Conservation (phyloP, 805 yeast species). For the Helenozyma baotianmanensis region DNA sequence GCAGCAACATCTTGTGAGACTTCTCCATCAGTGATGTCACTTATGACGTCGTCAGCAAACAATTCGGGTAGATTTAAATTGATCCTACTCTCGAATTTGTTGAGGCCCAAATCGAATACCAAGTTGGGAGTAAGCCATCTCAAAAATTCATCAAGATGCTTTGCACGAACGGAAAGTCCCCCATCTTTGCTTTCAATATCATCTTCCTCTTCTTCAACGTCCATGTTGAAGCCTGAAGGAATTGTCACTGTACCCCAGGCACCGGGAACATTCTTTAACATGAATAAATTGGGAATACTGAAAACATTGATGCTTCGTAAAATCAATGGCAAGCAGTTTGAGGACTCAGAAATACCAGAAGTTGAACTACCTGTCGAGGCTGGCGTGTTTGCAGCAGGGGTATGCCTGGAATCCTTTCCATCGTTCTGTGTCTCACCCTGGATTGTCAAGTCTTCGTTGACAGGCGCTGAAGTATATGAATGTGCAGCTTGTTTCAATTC, state of each 20-base stretch:
- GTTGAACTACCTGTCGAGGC: not conserved
- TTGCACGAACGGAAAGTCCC: slow-evolving; percentile 27
- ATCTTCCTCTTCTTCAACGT: slow-evolving; percentile 32
- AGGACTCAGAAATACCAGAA: slow-evolving; percentile 25
- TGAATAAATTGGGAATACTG: slow-evolving; percentile 55
- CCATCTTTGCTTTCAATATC: slow-evolving; percentile 28
- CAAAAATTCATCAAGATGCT: slow-evolving; percentile 29
- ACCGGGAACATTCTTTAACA: slow-evolving; percentile 26
- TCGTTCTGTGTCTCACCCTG: too few species aligned
- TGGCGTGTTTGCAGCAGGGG: not conserved
- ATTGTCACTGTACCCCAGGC: slow-evolving; percentile 12
- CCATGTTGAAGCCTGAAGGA: slow-evolving; percentile 27
- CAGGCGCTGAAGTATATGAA: too few species aligned
- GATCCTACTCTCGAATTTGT: slow-evolving; percentile 11
- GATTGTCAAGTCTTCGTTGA: too few species aligned
- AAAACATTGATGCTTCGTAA: slow-evolving; percentile 58
- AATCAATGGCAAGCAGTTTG: slow-evolving; percentile 67
- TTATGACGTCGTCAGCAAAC: slow-evolving; percentile 5
- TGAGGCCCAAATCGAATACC: slow-evolving; percentile 33
- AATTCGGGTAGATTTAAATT: slow-evolving; percentile 11
- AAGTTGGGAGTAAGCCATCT: slow-evolving; percentile 40
- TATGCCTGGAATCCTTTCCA: not conserved
- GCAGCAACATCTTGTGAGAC: slow-evolving; percentile 17
- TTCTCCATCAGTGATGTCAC: slow-evolving; percentile 12
- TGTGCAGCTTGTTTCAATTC: too few species aligned